Percentiles rank a stretch among this genome's conserved stretches.
Evolutionary conservation across 2,329 filamentous ascomycete genomes (phyloP).

Genomic region (Cladosporium sp.): DNA sequence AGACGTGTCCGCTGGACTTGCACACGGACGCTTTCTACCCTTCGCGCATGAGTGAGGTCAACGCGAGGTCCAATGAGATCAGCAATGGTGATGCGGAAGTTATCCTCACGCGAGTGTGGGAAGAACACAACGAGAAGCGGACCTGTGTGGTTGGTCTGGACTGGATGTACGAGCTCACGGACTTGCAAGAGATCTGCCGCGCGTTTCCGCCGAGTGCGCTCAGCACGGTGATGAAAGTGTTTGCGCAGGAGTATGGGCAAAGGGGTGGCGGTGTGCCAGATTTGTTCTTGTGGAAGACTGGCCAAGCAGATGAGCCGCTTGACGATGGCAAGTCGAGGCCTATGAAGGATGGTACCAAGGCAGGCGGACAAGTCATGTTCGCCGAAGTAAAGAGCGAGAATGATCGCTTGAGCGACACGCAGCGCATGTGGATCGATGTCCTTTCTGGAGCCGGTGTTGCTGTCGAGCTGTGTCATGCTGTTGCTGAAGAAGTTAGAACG

Average conservation of each 20-base stretch:
- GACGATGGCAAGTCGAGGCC: slow-evolving; percentile 22
- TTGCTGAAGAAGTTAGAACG: slow-evolving; percentile 56
- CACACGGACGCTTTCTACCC: slow-evolving; percentile 92
- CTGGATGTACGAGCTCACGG: slow-evolving; percentile 80
- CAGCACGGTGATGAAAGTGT: slow-evolving; percentile 83
- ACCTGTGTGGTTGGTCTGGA: slow-evolving; percentile 90
- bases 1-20: slow-evolving; percentile 89
- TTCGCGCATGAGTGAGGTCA: slow-evolving; percentile 83
- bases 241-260: slow-evolving; percentile 91
- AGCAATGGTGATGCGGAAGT: slow-evolving; percentile 73
- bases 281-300: slow-evolving; percentile 77
- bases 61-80: slow-evolving; percentile 80
- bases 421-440: slow-evolving; percentile 95
- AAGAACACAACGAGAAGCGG: slow-evolving; percentile 64
- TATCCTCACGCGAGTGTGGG: slow-evolving; percentile 69
- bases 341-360: background rate
- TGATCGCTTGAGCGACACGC: slow-evolving; percentile 92
- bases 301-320: slow-evolving; percentile 22
- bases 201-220: slow-evolving; percentile 82
- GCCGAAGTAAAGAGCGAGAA: slow-evolving; percentile 62
- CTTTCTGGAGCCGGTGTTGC: slow-evolving; percentile 78
- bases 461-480: slow-evolving; percentile 75
- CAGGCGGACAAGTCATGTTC: slow-evolving; percentile 39
- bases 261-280: slow-evolving; percentile 88
- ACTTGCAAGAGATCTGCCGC: slow-evolving; percentile 73